Base-by-base conservation (phyloP, 208 protist genomes). In the Acanthamoeba lugdunensis region DNA sequence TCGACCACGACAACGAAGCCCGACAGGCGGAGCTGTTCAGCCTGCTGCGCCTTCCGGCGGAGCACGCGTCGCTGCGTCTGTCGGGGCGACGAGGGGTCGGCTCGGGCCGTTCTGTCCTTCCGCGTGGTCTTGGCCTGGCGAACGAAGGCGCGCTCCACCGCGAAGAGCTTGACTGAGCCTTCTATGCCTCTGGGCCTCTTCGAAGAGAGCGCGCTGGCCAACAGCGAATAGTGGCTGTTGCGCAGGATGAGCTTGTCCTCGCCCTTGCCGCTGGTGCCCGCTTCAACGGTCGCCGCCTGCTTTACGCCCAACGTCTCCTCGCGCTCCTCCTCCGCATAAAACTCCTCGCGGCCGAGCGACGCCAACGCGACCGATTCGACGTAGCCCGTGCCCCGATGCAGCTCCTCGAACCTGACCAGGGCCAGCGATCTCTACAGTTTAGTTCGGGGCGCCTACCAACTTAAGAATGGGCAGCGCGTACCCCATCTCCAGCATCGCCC, bases 401-500 rank as follows among this genome's bases (percentile, higher is more conserved):
- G 45, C 52, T 88, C 79, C 25, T 56, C 52, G 52, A 65, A 88
- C 11, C 79, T 88, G 30, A 41, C 16, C 3, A 54, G 4, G 2
- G 2, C 45, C 21, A 82, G 41, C 41, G 14, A 16, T 73, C 65
- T 28, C 8, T 67, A 28, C 30, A 69, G 25, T 5, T 69, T 13
- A 69, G 63, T 30, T 77, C 3, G 37, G 69, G n/a, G 16, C 69
- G 18, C 25, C 41, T 7, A 58, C 0, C 13, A 21, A 8, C 6
- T 5, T 0, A 7, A 48, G 16, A 23, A 50, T 25, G 28, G 41
- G 37, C 1, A 18, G 14, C 21, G 33, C 23, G 23, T 41, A 88
- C 79, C 79, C 79, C 79, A 88, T 23, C 21, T 88, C 79, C 6
- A 88, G 79, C 79, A 88, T 88, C 18, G 79, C 8, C 8, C 16